phyloP scores from a whole-genome alignment of 2,329 filamentous ascomycete species.

The Alternaria gaisen region DNA sequence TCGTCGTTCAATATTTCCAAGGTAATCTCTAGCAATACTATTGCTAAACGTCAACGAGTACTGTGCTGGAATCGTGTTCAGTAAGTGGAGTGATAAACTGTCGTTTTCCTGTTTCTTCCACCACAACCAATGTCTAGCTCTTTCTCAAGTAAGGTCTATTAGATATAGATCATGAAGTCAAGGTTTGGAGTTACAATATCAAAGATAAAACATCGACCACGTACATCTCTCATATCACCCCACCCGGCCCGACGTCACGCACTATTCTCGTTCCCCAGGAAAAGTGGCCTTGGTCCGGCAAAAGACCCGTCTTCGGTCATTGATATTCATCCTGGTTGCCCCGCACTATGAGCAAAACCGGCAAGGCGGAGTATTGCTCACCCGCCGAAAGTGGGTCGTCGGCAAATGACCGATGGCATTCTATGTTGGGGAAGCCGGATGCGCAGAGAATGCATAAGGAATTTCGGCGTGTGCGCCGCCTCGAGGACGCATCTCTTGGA shows the following conservation, averaged over 20 bases:
- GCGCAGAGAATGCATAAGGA: background rate
- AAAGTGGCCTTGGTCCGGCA: slow-evolving; percentile 21
- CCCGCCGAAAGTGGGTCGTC: slow-evolving; percentile 25
- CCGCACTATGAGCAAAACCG: slow-evolving; percentile 29
- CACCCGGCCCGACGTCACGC: slow-evolving; percentile 12
- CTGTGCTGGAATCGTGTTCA: background rate
- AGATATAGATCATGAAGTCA: background rate
- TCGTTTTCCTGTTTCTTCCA: background rate
- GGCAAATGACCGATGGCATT: slow-evolving; percentile 25
- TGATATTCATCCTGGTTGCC: slow-evolving; percentile 27
- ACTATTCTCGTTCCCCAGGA: background rate
- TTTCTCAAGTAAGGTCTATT: background rate
- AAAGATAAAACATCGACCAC: slow-evolving; percentile 1
- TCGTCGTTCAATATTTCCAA: background rate
- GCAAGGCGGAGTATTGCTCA: slow-evolving; percentile 29
- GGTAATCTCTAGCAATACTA: background rate
- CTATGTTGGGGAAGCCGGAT: slow-evolving; percentile 22
- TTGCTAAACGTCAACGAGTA: background rate
- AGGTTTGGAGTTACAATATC: background rate
- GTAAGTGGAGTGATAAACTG: no score
- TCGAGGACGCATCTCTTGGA: background rate
- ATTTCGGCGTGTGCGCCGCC: slow-evolving; percentile 8
- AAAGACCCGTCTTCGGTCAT: slow-evolving; percentile 21
- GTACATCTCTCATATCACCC: slow-evolving; percentile 1
- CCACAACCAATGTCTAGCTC: background rate